Evolutionary conservation across 2,329 filamentous ascomycete species (phyloP).

Genomic region (Xylogone sp.): DNA sequence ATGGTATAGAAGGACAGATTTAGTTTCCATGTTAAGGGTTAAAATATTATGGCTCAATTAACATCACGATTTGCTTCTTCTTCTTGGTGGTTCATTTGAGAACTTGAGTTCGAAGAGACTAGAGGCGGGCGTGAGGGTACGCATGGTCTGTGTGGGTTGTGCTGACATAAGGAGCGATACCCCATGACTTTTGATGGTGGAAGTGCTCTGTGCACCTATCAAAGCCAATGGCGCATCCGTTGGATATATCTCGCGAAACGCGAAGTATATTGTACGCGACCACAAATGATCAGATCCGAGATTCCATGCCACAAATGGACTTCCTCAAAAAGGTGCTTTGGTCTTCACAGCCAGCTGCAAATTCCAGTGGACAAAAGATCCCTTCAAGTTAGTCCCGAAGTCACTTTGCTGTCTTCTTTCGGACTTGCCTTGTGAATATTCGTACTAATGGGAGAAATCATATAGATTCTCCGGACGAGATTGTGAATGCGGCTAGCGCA

Average conservation of each 20-base stretch:
- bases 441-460: neutral
- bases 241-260: neutral
- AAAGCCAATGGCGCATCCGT: neutral
- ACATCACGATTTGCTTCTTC: too few species aligned
- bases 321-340: neutral
- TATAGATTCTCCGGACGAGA: too few species aligned
- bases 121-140: too few species aligned
- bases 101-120: too few species aligned
- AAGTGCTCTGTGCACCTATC: neutral
- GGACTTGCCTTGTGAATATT: neutral
- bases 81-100: too few species aligned
- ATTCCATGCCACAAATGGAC: neutral
- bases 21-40: too few species aligned
- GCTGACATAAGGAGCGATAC: too few species aligned
- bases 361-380: neutral
- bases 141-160: too few species aligned
- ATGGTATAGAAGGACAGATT: too few species aligned
- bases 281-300: neutral
- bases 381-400: neutral
- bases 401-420: neutral
- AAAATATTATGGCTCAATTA: too few species aligned
- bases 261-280: neutral
- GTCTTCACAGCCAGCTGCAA: neutral
- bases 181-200: neutral
- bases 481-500: too few species aligned